A percentile compares a stretch with the other conserved stretches of the same genome.
Evolutionary conservation across 257 asterid species (phyloP).

Genomic region (Nicotiana tabacum): DNA sequence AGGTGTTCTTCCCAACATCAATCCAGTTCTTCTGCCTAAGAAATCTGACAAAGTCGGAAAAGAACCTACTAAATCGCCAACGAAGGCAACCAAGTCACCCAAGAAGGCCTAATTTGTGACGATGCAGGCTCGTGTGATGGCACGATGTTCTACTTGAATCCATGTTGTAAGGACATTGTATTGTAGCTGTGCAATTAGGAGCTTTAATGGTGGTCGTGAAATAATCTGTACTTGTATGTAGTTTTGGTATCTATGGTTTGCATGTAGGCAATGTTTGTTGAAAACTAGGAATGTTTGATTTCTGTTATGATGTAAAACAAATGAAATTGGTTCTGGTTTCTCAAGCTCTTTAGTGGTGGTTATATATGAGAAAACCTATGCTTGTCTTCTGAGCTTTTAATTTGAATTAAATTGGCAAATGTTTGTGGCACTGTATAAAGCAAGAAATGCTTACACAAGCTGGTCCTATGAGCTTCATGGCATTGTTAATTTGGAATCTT

Average conservation of each 20-base stretch:
- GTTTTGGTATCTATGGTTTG: neutral
- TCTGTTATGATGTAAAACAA: neutral
- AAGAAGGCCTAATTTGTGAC: constrained; percentile 30
- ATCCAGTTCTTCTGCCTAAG: constrained; percentile 65
- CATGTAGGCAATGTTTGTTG: neutral
- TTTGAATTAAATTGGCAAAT: too few species aligned
- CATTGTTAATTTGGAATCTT: too few species aligned
- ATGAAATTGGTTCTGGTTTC: neutral
- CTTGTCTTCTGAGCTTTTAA: neutral
- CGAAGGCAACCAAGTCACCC: constrained; percentile 52
- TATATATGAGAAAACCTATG: neutral
- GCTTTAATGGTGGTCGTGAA: neutral
- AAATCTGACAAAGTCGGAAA: constrained; percentile 37
- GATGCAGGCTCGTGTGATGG: neutral
- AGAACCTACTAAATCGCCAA: constrained; percentile 42
- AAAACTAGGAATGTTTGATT: neutral
- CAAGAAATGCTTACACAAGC: too few species aligned
- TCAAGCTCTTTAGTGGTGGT: neutral
- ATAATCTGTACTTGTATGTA: neutral
- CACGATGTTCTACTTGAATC: neutral
- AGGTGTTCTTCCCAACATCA: constrained; percentile 69
- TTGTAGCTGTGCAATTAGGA: neutral
- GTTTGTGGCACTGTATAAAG: too few species aligned
- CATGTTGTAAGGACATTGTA: neutral
- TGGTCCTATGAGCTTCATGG: too few species aligned